These are phyloP conservation scores for Trichoderma pleuroti DNA, from an alignment of 2,329 filamentous ascomycete genomes.

Conservation along the genomic window DNA sequence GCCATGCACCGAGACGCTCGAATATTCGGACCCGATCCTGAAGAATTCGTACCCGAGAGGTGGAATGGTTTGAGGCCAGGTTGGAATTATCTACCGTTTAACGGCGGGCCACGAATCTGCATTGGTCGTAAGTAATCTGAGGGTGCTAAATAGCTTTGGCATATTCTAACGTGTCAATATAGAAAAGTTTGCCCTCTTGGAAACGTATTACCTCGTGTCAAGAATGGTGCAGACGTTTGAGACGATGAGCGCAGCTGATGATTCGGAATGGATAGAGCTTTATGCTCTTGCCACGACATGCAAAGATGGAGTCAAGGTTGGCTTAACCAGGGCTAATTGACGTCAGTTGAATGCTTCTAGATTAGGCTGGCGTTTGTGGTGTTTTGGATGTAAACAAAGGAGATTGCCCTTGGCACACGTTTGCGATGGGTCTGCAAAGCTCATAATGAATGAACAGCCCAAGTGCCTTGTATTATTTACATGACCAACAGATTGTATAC, in stretches of 20 bases:
- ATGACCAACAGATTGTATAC: background rate
- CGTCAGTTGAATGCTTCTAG: background rate
- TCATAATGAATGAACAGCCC: background rate
- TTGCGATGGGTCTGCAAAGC: background rate
- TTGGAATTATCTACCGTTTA: constrained; percentile 46
- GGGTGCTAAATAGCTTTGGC: no score
- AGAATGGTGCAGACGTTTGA: constrained; percentile 35
- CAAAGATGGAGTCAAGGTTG: constrained; percentile 31
- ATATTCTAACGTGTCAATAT: constrained; percentile 3
- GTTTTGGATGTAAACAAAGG: background rate
- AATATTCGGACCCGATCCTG: constrained; percentile 37
- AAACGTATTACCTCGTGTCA: constrained; percentile 34
- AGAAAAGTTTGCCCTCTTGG: constrained; percentile 37
- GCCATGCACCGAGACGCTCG: constrained; percentile 37
- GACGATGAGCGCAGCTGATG: constrained; percentile 28
- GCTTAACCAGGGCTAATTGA: background rate
- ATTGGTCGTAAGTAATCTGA: constrained; percentile 37
- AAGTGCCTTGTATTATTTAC: background rate
- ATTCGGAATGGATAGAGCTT: constrained; percentile 33
- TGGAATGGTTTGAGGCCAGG: constrained; percentile 39
- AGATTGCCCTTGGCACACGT: background rate
- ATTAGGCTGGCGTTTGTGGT: background rate
- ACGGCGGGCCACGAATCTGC: constrained; percentile 44
- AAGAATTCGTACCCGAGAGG: constrained; percentile 40
- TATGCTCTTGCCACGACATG: constrained; percentile 36